Evolutionary conservation across 495 filamentous ascomycete genomes (phyloP).

Genomic region (Xylaria intraflava): DNA sequence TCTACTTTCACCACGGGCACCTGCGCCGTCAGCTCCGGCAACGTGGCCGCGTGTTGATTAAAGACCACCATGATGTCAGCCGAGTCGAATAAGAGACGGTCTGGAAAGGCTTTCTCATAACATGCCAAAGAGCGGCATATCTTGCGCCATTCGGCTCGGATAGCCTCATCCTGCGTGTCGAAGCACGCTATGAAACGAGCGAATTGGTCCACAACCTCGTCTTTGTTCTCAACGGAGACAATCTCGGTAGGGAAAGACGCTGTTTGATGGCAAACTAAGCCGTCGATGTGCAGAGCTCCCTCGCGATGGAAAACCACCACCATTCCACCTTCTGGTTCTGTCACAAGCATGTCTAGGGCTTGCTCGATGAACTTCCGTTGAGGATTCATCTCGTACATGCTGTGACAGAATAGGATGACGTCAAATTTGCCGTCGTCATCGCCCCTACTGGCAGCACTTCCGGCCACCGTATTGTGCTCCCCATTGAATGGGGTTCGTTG

Average conservation of each 20-base stretch:
- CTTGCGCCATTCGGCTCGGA: conserved; percentile 43
- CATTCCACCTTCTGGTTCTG: conserved; percentile 39
- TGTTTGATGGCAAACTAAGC: conserved; percentile 47
- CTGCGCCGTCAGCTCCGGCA: conserved; percentile 43
- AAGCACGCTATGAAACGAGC: conserved; percentile 49
- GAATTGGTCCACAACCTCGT: conserved; percentile 48
- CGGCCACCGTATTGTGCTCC: conserved; percentile 17
- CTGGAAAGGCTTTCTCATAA: conserved; percentile 33
- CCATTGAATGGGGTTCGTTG: conserved; percentile 39
- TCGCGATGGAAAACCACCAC: conserved; percentile 53
- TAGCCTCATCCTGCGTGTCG: conserved; percentile 31
- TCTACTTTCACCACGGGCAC: conserved; percentile 37
- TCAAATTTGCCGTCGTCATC: conserved; percentile 42
- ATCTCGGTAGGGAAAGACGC: conserved; percentile 46
- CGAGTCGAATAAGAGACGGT: conserved; percentile 46
- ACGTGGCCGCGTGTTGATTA: conserved; percentile 40
- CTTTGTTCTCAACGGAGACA: conserved; percentile 40
- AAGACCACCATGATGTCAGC: conserved; percentile 50
- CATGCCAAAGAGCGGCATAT: conserved; percentile 47
- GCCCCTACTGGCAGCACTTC: conserved; percentile 14
- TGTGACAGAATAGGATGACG: conserved; percentile 57
- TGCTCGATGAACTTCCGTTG: conserved; percentile 42
- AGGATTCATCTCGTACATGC: conserved; percentile 56
- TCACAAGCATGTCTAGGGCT: conserved; percentile 46
- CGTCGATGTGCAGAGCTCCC: conserved; percentile 36